A percentile compares a stretch with the other conserved stretches of the same genome.
phyloP scores from a whole-genome alignment of 768 basidiomycete genomes.

The Leccinum boreale region DNA sequence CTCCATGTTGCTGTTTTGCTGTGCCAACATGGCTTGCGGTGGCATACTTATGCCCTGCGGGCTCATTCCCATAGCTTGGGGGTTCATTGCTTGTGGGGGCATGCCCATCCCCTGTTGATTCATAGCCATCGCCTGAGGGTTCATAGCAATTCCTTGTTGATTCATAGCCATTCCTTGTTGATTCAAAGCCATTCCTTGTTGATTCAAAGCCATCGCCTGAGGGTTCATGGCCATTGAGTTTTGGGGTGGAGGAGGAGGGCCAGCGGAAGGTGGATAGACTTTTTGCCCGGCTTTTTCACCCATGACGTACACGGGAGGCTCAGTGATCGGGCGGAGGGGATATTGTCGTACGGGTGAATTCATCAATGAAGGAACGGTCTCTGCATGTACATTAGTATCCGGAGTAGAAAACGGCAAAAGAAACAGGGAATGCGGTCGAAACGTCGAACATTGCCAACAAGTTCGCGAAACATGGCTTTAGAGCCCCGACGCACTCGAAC shows the following conservation, averaged over 20 bases:
- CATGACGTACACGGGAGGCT: slow-evolving; percentile 64
- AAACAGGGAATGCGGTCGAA: not conserved
- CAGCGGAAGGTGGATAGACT: slow-evolving; percentile 37
- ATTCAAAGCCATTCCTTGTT: slow-evolving; percentile 21
- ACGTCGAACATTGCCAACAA: not conserved
- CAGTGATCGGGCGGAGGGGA: slow-evolving; percentile 64
- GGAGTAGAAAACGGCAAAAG: slow-evolving; percentile 9
- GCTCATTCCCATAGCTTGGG: slow-evolving; percentile 21
- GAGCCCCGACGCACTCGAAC: not conserved
- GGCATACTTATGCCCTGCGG: slow-evolving; percentile 28
- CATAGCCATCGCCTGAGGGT: slow-evolving; percentile 23
- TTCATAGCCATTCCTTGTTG: slow-evolving; percentile 24
- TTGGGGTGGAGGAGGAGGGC: slow-evolving; percentile 32
- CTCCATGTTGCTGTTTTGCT: slow-evolving; percentile 73
- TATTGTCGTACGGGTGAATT: slow-evolving; percentile 66
- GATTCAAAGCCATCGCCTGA: slow-evolving; percentile 24
- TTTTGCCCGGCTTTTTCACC: slow-evolving; percentile 77
- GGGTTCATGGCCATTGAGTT: slow-evolving; percentile 26
- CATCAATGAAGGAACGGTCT: slow-evolving; percentile 53
- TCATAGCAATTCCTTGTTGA: slow-evolving; percentile 25
- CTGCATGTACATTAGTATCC: slow-evolving; percentile 35
- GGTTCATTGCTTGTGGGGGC: slow-evolving; percentile 24
- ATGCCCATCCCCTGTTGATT: slow-evolving; percentile 24
- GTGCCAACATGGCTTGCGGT: slow-evolving; percentile 63
- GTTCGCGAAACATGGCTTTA: not conserved